Percentiles rank a stretch among this genome's conserved stretches.
phyloP scores from a whole-genome alignment of 2,329 filamentous ascomycete genomes.

The Colletotrichum kahawae region DNA sequence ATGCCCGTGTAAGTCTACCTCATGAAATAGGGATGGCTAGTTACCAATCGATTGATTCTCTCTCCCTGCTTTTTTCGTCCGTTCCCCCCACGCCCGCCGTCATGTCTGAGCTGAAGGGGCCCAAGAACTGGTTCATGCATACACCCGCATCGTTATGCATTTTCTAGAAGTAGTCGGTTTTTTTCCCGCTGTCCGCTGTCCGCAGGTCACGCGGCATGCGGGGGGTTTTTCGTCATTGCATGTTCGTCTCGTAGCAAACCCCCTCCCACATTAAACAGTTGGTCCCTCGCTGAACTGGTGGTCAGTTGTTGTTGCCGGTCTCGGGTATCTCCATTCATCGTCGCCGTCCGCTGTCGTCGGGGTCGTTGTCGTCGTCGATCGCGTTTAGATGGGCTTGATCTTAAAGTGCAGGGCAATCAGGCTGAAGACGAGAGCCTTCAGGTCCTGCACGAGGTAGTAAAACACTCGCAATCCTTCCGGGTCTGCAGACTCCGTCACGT shows the following conservation, averaged over 20 bases:
- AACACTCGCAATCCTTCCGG: slow-evolving; percentile 96
- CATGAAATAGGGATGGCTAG: neutral
- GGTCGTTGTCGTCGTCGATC: neutral
- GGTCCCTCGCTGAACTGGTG: neutral
- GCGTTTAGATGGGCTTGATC: slow-evolving; percentile 74
- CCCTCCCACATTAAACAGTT: neutral
- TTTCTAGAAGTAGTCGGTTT: slow-evolving; percentile 10
- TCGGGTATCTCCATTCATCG: slow-evolving; percentile 29
- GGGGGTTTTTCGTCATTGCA: slow-evolving; percentile 1
- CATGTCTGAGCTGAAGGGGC: slow-evolving; percentile 14
- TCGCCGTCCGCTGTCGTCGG: neutral
- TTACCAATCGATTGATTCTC: neutral
- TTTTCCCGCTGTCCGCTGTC: neutral
- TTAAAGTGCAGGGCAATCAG: slow-evolving; percentile 98
- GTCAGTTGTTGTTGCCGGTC: neutral
- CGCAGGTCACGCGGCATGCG: neutral
- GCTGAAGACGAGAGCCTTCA: slow-evolving; percentile 96
- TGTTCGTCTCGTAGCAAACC: neutral
- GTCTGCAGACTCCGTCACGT: slow-evolving; percentile 94
- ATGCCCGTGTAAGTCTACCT: neutral
- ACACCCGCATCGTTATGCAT: slow-evolving; percentile 1
- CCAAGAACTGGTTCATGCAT: slow-evolving; percentile 15
- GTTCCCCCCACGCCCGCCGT: slow-evolving; percentile 10
- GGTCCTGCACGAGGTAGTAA: slow-evolving; percentile 97
- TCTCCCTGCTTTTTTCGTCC: neutral